These are phyloP conservation scores for Chytriomyces sp. DNA, from an alignment of 192 early-diverging fungal genomes.

Conservation along the genomic window DNA sequence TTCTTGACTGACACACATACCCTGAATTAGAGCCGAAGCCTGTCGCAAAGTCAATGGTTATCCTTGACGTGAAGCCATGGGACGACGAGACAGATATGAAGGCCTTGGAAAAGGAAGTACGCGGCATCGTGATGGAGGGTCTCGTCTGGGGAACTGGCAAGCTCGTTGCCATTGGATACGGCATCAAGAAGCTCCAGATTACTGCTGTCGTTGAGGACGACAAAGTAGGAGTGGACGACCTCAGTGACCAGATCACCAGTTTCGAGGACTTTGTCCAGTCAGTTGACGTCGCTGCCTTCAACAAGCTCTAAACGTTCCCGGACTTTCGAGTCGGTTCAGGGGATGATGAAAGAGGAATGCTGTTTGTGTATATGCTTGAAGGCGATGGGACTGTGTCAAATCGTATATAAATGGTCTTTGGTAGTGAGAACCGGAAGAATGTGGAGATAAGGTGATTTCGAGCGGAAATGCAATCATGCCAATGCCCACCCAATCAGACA, in stretches of 20 bases:
- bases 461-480: too few species aligned
- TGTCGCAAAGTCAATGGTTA: slow-evolving; percentile 89
- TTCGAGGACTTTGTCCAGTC: slow-evolving; percentile 86
- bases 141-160: slow-evolving; percentile 84
- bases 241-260: slow-evolving; percentile 72
- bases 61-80: slow-evolving; percentile 97
- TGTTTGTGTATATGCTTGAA: too few species aligned
- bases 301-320: neutral
- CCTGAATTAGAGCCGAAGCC: slow-evolving; percentile 61
- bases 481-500: too few species aligned
- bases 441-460: too few species aligned
- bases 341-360: too few species aligned
- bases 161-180: slow-evolving; percentile 84
- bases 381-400: too few species aligned
- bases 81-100: slow-evolving; percentile 91
- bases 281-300: slow-evolving; percentile 25
- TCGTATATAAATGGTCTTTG: too few species aligned
- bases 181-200: slow-evolving; percentile 96
- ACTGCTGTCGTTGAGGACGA: slow-evolving; percentile 90
- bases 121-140: slow-evolving; percentile 80
- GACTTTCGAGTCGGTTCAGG: too few species aligned
- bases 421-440: too few species aligned
- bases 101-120: slow-evolving; percentile 72
- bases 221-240: slow-evolving; percentile 84
- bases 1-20: neutral